These are phyloP conservation scores for Colletotrichum paranaense DNA, from an alignment of 2,329 filamentous ascomycete species.

Conservation along the genomic window DNA sequence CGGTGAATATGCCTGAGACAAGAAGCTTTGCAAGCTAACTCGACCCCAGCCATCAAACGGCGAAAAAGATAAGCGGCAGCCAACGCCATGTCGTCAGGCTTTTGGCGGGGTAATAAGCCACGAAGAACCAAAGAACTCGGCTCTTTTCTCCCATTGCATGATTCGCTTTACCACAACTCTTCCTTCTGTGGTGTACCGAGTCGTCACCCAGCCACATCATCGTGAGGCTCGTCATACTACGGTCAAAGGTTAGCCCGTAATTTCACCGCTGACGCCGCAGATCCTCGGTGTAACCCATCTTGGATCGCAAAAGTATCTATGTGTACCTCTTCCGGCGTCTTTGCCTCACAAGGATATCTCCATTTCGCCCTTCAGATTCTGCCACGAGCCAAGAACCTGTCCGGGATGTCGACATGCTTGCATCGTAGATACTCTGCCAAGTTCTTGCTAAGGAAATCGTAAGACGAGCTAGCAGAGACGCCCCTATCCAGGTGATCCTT, in stretches of 20 bases:
- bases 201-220: not conserved
- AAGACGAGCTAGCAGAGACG: conserved; percentile 35
- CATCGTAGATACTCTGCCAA: conserved; percentile 44
- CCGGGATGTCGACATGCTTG: conserved; percentile 43
- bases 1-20: not conserved
- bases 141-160: not conserved
- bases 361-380: conserved; percentile 13
- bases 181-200: not conserved
- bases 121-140: not conserved
- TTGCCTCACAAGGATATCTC: not conserved
- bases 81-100: not conserved
- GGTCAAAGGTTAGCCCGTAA: not conserved
- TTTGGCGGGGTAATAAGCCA: not conserved
- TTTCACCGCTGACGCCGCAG: not conserved
- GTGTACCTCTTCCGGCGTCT: not conserved
- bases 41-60: not conserved
- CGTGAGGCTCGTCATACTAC: not conserved
- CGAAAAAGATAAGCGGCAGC: not conserved
- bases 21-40: not conserved
- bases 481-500: conserved; percentile 51
- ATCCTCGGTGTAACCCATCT: not conserved
- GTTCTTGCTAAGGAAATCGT: conserved; percentile 47
- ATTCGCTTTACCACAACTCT: not conserved
- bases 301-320: not conserved
- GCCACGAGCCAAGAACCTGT: conserved; percentile 41